Conservation (phyloP, 495 filamentous ascomycete species). For the Hypoxylon fragiforme region DNA sequence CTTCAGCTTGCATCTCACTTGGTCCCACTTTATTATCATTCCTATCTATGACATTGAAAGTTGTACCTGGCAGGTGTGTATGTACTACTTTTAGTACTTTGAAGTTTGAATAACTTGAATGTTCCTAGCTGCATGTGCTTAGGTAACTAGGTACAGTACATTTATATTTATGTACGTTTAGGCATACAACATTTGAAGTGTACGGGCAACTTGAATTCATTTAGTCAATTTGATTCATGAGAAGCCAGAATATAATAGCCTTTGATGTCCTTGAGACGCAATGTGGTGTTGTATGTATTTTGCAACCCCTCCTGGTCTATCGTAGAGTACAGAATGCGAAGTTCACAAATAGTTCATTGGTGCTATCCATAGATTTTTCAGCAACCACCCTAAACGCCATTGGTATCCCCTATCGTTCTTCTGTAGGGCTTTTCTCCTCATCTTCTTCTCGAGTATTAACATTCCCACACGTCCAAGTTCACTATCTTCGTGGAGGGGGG, state of each 20-base stretch:
- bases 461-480: slow-evolving; percentile 2
- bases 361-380: slow-evolving; percentile 31
- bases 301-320: slow-evolving; percentile 16
- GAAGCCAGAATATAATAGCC: neutral
- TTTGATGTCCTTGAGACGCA: slow-evolving; percentile 4
- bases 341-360: slow-evolving; percentile 12
- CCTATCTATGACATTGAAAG: too few species aligned
- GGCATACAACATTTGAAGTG: too few species aligned
- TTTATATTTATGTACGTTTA: neutral
- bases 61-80: too few species aligned
- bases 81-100: too few species aligned
- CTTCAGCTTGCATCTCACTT: neutral
- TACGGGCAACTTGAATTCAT: neutral
- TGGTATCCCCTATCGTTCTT: slow-evolving; percentile 33
- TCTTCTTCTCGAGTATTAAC: slow-evolving; percentile 23
- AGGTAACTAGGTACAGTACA: neutral
- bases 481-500: slow-evolving; percentile 66
- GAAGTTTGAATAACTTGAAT: too few species aligned
- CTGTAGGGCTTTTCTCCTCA: slow-evolving; percentile 17
- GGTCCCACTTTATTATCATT: neutral
- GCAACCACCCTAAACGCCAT: slow-evolving; percentile 40
- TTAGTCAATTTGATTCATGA: neutral
- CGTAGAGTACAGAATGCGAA: slow-evolving; percentile 28
- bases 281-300: slow-evolving; percentile 18
- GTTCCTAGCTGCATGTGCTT: neutral